Percentiles rank a stretch among this genome's conserved stretches.
Conservation (phyloP, 2,329 filamentous ascomycete genomes). For the Penicillium rolfsii region DNA sequence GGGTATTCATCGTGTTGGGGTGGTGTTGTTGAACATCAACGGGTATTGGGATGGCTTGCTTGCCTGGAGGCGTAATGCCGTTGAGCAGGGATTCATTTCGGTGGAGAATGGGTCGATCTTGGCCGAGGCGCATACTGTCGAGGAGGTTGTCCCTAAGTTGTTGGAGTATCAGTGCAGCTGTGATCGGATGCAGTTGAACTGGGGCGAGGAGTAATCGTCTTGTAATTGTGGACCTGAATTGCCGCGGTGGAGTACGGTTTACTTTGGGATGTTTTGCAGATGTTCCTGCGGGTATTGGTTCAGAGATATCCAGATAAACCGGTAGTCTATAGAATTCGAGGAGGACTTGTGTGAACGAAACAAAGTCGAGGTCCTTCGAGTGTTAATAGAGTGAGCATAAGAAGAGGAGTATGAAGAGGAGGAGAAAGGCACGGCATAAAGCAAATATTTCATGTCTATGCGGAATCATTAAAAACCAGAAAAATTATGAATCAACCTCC, state of each 20-base stretch:
- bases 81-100: constrained; percentile 76
- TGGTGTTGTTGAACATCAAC: constrained; percentile 83
- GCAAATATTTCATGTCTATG: constrained; percentile 37
- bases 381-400: background rate
- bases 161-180: constrained; percentile 74
- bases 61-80: constrained; percentile 76
- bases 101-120: constrained; percentile 73
- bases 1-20: constrained; percentile 80
- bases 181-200: constrained; percentile 78
- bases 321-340: constrained; percentile 11
- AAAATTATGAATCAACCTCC: constrained; percentile 58
- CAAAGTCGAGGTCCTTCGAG: background rate
- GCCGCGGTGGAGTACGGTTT: background rate
- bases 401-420: background rate
- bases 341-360: constrained; percentile 3
- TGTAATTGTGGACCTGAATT: background rate
- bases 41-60: constrained; percentile 91
- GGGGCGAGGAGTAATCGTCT: constrained; percentile 65
- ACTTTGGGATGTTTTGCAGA: background rate
- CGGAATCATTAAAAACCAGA: constrained; percentile 32
- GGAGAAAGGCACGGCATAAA: constrained; percentile 21
- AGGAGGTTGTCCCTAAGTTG: constrained; percentile 72
- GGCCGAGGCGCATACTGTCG: constrained; percentile 71
- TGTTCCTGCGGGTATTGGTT: constrained; percentile 1
- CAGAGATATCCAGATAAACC: constrained; percentile 9